Base-by-base conservation (phyloP, 2,329 filamentous ascomycete species). In the Ceratocystis cacaofunesta region DNA sequence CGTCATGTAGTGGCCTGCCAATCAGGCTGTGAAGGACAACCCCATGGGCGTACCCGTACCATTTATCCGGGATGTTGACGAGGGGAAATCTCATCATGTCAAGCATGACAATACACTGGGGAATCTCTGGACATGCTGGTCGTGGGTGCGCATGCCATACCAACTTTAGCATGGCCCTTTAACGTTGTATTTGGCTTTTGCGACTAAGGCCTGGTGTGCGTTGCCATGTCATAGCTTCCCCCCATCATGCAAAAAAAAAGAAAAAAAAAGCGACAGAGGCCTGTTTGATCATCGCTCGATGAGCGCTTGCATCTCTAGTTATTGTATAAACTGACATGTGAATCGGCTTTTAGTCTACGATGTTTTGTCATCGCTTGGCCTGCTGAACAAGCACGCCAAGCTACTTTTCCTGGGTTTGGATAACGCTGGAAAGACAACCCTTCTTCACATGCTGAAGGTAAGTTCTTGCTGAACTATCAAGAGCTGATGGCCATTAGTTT, bases 301-400 rank as follows among this genome's bases (percentile, higher is more conserved):
- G 22, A 43, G 12, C 8, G 25, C 48, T 36, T 36, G 36, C 25
- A 12, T 36, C 36, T 43, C 15, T 8, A 30, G 43, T 63, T 55
- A 5, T 12, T 57, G 57, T 28, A 19, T 46, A 71, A 41, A 70
- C 70, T 71, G 65, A 66, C 61, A 66, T 62, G 63, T 57, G 52
- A 44, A 57, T 57, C 50, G 22, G n/a, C 41, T 52, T 60, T 67
- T 72, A 75, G 90, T 95, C 78, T 95, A 90, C 83, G 90, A 95
- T 80, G 80, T 95, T 72, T 85, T 96, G 73, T 89, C 91, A 72
- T 89, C 85, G 70, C 83, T 96, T 69, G 91, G 91, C 72, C 82
- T 96, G 73, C 81, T 92, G 70, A 96, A 96, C 85, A 96, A 96
- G 83, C 90, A 95, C 77, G 91, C 90, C 73, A 96, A 96, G 84